Evolutionary conservation across 1,139 yeast genomes (phyloP).

Genomic region (Suhomyces bokatorum): DNA sequence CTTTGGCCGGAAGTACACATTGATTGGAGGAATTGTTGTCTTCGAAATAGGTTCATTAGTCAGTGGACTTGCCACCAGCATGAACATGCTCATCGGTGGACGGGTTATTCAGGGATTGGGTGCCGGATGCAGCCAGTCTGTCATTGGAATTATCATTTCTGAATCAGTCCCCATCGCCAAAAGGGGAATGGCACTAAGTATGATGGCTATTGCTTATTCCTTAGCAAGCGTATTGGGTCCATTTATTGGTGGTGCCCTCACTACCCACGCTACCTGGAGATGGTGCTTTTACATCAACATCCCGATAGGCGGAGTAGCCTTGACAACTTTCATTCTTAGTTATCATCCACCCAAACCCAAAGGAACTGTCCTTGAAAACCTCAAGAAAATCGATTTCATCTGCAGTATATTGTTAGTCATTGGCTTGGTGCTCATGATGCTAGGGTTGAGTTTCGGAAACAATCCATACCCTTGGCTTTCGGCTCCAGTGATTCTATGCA

Average conservation of each 20-base stretch:
- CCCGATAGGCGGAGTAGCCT: constrained; percentile 26
- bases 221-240: constrained; percentile 28
- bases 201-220: constrained; percentile 23
- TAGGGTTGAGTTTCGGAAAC: constrained; percentile 22
- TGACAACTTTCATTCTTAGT: constrained; percentile 15
- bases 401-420: constrained; percentile 19
- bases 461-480: constrained; percentile 21
- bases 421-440: constrained; percentile 21
- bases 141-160: constrained; percentile 21
- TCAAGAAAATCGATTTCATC: constrained; percentile 17
- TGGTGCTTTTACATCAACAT: constrained; percentile 31
- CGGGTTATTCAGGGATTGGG: constrained; percentile 27
- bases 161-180: constrained; percentile 24
- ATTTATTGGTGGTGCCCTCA: constrained; percentile 27
- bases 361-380: constrained; percentile 9
- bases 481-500: constrained; percentile 19
- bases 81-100: constrained; percentile 27
- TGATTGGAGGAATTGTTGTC: constrained; percentile 20
- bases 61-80: constrained; percentile 19
- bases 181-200: constrained; percentile 20
- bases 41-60: constrained; percentile 25
- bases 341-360: constrained; percentile 22
- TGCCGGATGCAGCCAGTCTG: constrained; percentile 23
- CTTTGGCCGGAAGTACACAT: constrained; percentile 23
- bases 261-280: constrained; percentile 25